Evolutionary conservation across 331 rosid genomes (phyloP).

Genomic region (Malus hybrid): DNA sequence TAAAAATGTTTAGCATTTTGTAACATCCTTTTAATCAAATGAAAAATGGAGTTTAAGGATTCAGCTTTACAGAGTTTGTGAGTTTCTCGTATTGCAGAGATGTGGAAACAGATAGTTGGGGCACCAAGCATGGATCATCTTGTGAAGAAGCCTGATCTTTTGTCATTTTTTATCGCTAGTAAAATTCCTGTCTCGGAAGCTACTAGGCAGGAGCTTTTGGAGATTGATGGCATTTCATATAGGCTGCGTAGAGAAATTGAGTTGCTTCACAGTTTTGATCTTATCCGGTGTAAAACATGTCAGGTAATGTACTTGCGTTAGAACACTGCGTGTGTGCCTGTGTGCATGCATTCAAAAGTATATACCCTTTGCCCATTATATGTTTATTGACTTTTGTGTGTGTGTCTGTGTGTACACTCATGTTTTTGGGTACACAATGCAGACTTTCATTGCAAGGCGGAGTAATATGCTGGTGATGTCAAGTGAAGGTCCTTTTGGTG

Average conservation of each 20-base stretch:
- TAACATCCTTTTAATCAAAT: background rate
- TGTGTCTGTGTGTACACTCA: background rate
- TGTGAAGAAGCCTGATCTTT: conserved; percentile 58
- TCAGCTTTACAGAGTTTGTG: background rate
- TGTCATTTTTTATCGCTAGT: conserved; percentile 76
- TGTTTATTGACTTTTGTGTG: background rate
- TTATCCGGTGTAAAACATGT: conserved; percentile 62
- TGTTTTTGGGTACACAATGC: conserved; percentile 17
- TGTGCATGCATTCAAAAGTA: background rate
- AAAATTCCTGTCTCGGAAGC: conserved; percentile 86
- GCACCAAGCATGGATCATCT: conserved; percentile 57
- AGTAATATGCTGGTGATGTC: conserved; percentile 92
- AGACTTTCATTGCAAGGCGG: conserved; percentile 66
- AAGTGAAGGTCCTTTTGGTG: conserved; percentile 84
- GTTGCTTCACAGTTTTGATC: conserved; percentile 63
- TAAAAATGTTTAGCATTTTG: background rate
- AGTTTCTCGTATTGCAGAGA: conserved; percentile 31
- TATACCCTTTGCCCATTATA: background rate
- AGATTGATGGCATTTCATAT: conserved; percentile 69
- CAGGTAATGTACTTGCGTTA: conserved; percentile 32
- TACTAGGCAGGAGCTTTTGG: conserved; percentile 83
- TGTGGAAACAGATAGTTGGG: conserved; percentile 82
- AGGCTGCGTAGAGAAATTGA: conserved; percentile 84
- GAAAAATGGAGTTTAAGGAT: background rate
- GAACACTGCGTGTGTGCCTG: background rate